A percentile compares a stretch with the other conserved stretches of the same genome.
These are phyloP conservation scores for Penicillium sumatraense DNA, from an alignment of 2,329 filamentous ascomycete genomes.

Conservation along the genomic window DNA sequence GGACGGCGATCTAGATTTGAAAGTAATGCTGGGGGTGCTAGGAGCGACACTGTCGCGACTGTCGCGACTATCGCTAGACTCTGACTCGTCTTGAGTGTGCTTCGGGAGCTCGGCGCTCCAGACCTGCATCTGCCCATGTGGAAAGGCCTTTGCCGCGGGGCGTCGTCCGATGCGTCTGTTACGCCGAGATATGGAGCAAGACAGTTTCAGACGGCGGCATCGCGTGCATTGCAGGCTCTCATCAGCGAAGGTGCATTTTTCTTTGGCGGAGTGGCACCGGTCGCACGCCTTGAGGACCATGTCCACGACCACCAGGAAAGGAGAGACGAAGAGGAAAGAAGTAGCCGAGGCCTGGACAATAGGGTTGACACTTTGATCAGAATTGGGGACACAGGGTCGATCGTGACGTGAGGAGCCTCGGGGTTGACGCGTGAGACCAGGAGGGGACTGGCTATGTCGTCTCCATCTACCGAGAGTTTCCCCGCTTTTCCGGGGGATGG, in stretches of 20 bases:
- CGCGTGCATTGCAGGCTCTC: constrained; percentile 21
- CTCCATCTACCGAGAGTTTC: constrained; percentile 5
- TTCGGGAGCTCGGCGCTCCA: constrained; percentile 18
- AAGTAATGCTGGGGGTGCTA: constrained; percentile 10
- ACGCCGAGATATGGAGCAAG: constrained; percentile 19
- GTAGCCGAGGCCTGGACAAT: not conserved
- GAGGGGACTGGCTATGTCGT: constrained; percentile 1
- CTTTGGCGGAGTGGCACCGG: constrained; percentile 22
- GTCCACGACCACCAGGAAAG: constrained; percentile 2
- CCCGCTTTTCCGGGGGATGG: constrained; percentile 7
- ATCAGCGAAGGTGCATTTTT: constrained; percentile 22
- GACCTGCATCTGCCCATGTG: constrained; percentile 20
- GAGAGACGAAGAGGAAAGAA: not conserved
- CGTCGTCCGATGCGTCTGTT: constrained; percentile 24
- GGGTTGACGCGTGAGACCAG: constrained; percentile 2
- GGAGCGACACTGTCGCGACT: constrained; percentile 9
- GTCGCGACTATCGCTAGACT: constrained; percentile 3
- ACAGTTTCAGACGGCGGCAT: constrained; percentile 25
- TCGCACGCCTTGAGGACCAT: constrained; percentile 26
- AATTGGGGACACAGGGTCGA: constrained; percentile 2
- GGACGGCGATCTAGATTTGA: constrained; percentile 9
- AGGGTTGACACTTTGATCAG: not conserved
- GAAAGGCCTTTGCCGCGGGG: constrained; percentile 17
- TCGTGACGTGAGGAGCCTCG: not conserved
- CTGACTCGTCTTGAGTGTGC: constrained; percentile 9